Conservation (phyloP, 176 grass and related monocot genomes). For the Aechmea fasciata region DNA sequence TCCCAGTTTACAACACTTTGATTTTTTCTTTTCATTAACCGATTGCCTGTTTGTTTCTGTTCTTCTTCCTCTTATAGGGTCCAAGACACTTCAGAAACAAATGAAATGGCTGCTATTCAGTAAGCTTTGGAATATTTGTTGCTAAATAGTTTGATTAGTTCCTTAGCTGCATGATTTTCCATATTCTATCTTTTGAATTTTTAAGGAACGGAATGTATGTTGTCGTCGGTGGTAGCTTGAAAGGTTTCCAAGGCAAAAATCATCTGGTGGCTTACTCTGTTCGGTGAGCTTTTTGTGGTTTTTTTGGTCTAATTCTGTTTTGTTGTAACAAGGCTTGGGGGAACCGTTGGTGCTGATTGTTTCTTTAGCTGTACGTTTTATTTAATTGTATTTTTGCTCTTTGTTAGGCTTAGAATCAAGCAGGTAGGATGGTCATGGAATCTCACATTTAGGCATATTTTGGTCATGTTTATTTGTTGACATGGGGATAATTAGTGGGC, state of each 20-base stretch:
- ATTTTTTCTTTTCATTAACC: neutral
- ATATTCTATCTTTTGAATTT: constrained; percentile 17
- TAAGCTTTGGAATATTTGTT: constrained; percentile 22
- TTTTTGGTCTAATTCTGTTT: constrained; percentile 6
- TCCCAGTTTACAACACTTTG: constrained; percentile 6
- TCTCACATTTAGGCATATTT: too few relatives aligned
- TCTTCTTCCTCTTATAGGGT: constrained; percentile 41
- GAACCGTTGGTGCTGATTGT: neutral
- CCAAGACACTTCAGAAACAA: constrained; percentile 48
- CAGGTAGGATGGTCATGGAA: too few relatives aligned
- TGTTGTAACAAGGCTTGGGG: neutral
- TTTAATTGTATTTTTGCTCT: too few relatives aligned
- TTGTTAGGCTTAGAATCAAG: too few relatives aligned
- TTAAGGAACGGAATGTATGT: constrained; percentile 69
- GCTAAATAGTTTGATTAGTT: constrained; percentile 6
- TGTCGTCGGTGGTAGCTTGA: constrained; percentile 63
- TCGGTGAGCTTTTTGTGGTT: constrained; percentile 39
- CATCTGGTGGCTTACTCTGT: constrained; percentile 63
- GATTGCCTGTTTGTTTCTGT: neutral
- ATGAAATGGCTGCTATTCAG: constrained; percentile 60
- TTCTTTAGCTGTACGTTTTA: neutral
- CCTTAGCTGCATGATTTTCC: neutral
- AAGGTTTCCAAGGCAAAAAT: constrained; percentile 84
- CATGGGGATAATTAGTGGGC: too few relatives aligned
- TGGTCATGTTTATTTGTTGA: too few relatives aligned